Evolutionary conservation across 2,329 filamentous ascomycete species (phyloP), one percentile per base, ranked within the genome.

Genomic region (Ophiognomonia clavigignenti-juglandacearum): DNA sequence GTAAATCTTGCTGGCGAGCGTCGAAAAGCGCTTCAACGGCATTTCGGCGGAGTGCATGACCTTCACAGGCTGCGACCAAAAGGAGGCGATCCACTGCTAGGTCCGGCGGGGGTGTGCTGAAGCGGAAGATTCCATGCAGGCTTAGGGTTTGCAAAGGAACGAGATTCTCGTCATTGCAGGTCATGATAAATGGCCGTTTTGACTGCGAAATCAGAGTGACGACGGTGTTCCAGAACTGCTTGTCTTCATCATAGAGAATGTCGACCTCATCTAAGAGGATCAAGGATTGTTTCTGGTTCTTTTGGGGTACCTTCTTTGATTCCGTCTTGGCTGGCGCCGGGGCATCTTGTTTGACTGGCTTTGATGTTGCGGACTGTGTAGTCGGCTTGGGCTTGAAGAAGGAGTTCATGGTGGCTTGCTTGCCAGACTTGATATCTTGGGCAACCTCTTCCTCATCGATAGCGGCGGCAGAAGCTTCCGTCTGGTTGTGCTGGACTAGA

Each of bases 241-340:
- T 92, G 63, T 98, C 93, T 62, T 97, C 92, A 45, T 96, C 91
- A 62, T 93, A 98, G 1, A 98, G 74, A 14, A 97, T 70, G 60
- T 98, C 95, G 0, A 89, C 89, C 65, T 98, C 93, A 64, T 98
- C 93, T 1, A 98, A 73, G 2, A 98, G 73, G 52, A 98, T 96
- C 18, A 98, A 71, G 0, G 92, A 97, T 64, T 98, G 93, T 58
- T 95, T 95, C 63, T 97, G 92, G 22, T 70, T 63, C 54, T 77
- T 75, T 50, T 64, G 47, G 2, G 61, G 36, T 29, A 56, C 50
- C 48, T 58, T 64, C 53, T 68, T 67, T 16, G 49, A 22, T 37
- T 54, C 47, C 39, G n/a, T 22, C 43, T 47, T 50, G 29, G 9
- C n/a, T 6, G 27, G 18, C n/a, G 38, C 26, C 13, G 32, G 9